These are phyloP conservation scores for Lactarius vividus DNA, from an alignment of 768 basidiomycete genomes.

Conservation along the genomic window DNA sequence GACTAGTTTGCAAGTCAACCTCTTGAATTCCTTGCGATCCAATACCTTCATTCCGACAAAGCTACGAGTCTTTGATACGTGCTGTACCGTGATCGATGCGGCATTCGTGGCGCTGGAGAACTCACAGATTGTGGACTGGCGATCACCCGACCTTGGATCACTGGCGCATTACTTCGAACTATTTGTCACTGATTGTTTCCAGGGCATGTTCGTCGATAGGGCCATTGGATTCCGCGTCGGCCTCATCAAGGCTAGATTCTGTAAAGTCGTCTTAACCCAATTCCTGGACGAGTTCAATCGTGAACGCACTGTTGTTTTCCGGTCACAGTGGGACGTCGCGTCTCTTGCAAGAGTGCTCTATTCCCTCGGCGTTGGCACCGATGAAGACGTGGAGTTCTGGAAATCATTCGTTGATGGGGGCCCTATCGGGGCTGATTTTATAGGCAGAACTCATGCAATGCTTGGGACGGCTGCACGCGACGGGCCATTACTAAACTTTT, in stretches of 20 bases:
- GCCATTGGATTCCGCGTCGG: neutral
- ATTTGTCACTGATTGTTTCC: slow-evolving; percentile 3
- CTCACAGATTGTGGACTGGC: slow-evolving; percentile 9
- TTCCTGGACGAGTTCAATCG: neutral
- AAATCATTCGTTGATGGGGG: slow-evolving; percentile 1
- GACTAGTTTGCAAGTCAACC: slow-evolving; percentile 4
- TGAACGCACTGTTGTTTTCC: neutral
- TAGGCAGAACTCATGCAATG: neutral
- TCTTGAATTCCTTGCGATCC: neutral
- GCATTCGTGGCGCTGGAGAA: neutral
- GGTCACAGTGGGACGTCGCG: slow-evolving; percentile 13
- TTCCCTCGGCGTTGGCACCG: neutral
- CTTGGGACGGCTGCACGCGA: neutral
- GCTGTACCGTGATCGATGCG: slow-evolving; percentile 7
- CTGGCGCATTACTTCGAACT: slow-evolving; percentile 4
- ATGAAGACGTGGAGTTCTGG: neutral
- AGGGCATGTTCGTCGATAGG: slow-evolving; percentile 1
- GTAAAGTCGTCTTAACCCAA: neutral
- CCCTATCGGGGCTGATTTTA: neutral
- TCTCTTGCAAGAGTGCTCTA: slow-evolving; percentile 8
- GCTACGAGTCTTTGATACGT: slow-evolving; percentile 3
- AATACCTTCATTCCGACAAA: neutral
- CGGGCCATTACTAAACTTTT: slow-evolving; percentile 18
- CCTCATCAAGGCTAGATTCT: slow-evolving; percentile 4
- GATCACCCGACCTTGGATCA: slow-evolving; percentile 7